Conservation (phyloP, 257 asterid species). For the Rhazya stricta region DNA sequence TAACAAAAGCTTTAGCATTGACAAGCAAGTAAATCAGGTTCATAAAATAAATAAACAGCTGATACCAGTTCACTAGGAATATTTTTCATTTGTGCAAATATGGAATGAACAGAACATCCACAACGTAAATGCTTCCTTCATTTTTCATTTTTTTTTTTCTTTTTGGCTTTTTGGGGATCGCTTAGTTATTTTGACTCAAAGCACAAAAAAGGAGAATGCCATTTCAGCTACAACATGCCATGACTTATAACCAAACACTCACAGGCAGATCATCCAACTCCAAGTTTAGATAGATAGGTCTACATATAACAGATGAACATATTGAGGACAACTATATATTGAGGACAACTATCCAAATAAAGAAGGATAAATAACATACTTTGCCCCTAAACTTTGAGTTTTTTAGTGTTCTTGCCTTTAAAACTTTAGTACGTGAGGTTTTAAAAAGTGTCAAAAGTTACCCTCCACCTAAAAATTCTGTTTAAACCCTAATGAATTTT, state of each 20-base stretch:
- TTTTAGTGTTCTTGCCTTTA: no score
- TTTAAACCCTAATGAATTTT: no score
- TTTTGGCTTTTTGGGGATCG: no score
- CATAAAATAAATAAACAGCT: neutral
- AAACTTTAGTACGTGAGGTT: no score
- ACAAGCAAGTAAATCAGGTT: neutral
- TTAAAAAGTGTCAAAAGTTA: no score
- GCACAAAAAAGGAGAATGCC: neutral
- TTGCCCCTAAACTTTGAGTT: neutral
- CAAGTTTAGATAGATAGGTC: neutral
- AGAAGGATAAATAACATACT: neutral
- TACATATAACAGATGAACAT: neutral
- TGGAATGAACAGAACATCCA: neutral
- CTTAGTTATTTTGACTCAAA: neutral
- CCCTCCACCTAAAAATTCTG: no score
- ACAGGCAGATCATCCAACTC: neutral
- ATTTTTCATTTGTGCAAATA: neutral
- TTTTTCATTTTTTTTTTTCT: neutral
- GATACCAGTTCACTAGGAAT: neutral
- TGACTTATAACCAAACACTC: neutral
- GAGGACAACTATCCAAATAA: neutral
- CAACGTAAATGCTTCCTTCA: neutral
- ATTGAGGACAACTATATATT: neutral
- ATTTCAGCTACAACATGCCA: neutral
- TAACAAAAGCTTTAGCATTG: neutral